A percentile compares a stretch with the other conserved stretches of the same genome.
Conservation (phyloP, 306 rosid genomes). For the Gastrolobium bilobum region DNA sequence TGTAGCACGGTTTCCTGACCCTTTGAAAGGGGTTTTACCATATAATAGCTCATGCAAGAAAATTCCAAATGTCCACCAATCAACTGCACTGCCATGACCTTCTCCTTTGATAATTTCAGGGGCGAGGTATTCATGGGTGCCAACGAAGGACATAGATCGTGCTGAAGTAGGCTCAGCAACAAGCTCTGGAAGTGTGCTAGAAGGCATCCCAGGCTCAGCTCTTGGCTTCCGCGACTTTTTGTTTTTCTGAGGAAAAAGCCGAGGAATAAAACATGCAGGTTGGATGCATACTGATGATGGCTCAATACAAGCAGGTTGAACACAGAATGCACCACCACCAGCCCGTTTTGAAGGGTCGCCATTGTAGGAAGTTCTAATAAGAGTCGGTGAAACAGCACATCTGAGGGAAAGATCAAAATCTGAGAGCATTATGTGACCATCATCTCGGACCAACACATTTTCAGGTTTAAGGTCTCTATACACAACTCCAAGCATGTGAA, state of each 20-base stretch:
- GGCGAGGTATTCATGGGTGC: slow-evolving; percentile 98
- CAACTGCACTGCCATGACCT: slow-evolving; percentile 99
- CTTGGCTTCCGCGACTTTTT: slow-evolving; percentile 75
- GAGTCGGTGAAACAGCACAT: slow-evolving; percentile 90
- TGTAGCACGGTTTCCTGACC: slow-evolving; percentile 95
- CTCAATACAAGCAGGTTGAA: slow-evolving; percentile 95
- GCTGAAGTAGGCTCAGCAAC: slow-evolving; percentile 98
- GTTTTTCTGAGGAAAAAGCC: slow-evolving; percentile 85
- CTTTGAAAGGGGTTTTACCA: slow-evolving; percentile 98
- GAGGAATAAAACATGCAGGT: slow-evolving; percentile 93
- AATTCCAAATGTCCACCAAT: slow-evolving; percentile 99
- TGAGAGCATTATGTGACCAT: slow-evolving; percentile 99
- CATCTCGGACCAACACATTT: slow-evolving; percentile 96
- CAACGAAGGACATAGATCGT: slow-evolving; percentile 97
- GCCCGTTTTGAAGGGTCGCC: slow-evolving; percentile 86
- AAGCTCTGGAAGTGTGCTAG: slow-evolving; percentile 89
- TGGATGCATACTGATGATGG: slow-evolving; percentile 94
- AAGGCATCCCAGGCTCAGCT: slow-evolving; percentile 69
- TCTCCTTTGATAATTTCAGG: slow-evolving; percentile 98
- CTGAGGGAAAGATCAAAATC: slow-evolving; percentile 97
- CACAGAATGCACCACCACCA: slow-evolving; percentile 90
- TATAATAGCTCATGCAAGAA: slow-evolving; percentile 92
- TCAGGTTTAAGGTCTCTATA: slow-evolving; percentile 98
- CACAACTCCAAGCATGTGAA: slow-evolving; percentile 99
- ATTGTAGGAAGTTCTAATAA: slow-evolving; percentile 73